A percentile compares a stretch with the other conserved stretches of the same genome.
Conservation (phyloP, 257 asterid genomes). For the Ehretia macrophylla region DNA sequence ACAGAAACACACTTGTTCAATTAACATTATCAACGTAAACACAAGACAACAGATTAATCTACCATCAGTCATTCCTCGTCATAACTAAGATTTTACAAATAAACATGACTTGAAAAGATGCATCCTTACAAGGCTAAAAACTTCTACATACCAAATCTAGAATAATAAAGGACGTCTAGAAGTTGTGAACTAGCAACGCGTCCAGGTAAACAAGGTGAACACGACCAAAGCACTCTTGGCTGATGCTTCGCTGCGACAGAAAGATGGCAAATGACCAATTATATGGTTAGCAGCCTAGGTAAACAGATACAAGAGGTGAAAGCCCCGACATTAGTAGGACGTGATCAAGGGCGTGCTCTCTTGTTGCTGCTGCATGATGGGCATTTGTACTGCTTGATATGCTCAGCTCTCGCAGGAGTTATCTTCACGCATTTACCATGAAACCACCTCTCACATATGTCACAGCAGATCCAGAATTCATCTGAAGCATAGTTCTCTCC, state of each 20-base stretch:
- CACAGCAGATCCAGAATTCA: constrained; percentile 80
- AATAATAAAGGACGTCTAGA: not conserved
- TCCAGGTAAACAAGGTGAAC: not conserved
- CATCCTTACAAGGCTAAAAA: not conserved
- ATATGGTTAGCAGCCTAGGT: not conserved
- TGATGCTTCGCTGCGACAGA: not conserved
- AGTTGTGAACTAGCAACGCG: not conserved
- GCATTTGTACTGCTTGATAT: constrained; percentile 81
- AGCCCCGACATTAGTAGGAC: not conserved
- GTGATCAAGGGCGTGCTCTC: constrained; percentile 43
- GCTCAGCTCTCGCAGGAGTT: constrained; percentile 81
- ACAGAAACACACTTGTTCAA: too few species aligned
- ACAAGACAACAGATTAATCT: not conserved
- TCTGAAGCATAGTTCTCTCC: constrained; percentile 58
- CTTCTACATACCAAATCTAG: not conserved
- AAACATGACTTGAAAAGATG: not conserved
- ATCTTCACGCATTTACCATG: constrained; percentile 83
- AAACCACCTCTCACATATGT: constrained; percentile 75
- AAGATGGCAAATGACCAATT: not conserved
- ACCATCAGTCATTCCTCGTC: not conserved
- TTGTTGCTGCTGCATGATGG: constrained; percentile 63
- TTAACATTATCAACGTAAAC: not conserved
- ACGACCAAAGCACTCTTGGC: not conserved
- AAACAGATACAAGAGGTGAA: not conserved
- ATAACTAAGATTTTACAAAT: not conserved